A percentile compares a stretch with the other conserved stretches of the same genome.
These are phyloP conservation scores for Orbilia oligospora DNA, from an alignment of 2,329 filamentous ascomycete species.

Conservation along the genomic window DNA sequence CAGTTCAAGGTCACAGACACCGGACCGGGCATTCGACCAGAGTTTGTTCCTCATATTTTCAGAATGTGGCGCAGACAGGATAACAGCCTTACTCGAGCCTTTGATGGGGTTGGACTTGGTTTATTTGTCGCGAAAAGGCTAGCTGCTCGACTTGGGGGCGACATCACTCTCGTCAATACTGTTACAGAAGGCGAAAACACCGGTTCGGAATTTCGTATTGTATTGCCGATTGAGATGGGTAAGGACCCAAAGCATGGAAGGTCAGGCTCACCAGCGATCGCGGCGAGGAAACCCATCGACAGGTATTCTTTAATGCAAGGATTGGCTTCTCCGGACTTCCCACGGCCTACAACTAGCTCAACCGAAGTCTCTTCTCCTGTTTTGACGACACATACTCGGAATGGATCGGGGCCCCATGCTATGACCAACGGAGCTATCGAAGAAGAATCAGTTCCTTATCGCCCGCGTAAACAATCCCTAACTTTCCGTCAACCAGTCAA, in stretches of 20 bases:
- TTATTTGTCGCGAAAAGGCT: slow-evolving; percentile 80
- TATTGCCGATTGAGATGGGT: slow-evolving; percentile 72
- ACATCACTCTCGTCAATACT: slow-evolving; percentile 76
- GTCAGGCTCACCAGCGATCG: slow-evolving; percentile 55
- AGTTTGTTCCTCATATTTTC: slow-evolving; percentile 77
- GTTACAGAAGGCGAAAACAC: slow-evolving; percentile 74
- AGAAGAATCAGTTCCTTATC: slow-evolving; percentile 50
- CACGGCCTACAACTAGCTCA: slow-evolving; percentile 43
- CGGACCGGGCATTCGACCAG: slow-evolving; percentile 77
- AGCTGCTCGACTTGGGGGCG: slow-evolving; percentile 78
- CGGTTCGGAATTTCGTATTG: slow-evolving; percentile 79
- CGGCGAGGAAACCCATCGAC: slow-evolving; percentile 51
- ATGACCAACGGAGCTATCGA: slow-evolving; percentile 5
- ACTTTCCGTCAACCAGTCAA: slow-evolving; percentile 64
- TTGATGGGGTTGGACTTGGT: slow-evolving; percentile 78
- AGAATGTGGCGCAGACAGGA: slow-evolving; percentile 80
- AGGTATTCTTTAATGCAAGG: slow-evolving; percentile 44
- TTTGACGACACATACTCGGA: slow-evolving; percentile 38
- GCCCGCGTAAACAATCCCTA: slow-evolving; percentile 48
- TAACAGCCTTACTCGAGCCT: slow-evolving; percentile 76
- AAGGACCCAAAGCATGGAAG: slow-evolving; percentile 52
- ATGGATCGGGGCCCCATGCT: slow-evolving; percentile 26
- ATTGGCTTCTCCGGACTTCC: slow-evolving; percentile 55
- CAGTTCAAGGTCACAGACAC: slow-evolving; percentile 73
- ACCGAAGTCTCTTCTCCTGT: slow-evolving; percentile 47